Percentiles rank a stretch among this genome's conserved stretches.
phyloP scores from a whole-genome alignment of 352 stramenopile genomes.

The Phytophthora syringae region DNA sequence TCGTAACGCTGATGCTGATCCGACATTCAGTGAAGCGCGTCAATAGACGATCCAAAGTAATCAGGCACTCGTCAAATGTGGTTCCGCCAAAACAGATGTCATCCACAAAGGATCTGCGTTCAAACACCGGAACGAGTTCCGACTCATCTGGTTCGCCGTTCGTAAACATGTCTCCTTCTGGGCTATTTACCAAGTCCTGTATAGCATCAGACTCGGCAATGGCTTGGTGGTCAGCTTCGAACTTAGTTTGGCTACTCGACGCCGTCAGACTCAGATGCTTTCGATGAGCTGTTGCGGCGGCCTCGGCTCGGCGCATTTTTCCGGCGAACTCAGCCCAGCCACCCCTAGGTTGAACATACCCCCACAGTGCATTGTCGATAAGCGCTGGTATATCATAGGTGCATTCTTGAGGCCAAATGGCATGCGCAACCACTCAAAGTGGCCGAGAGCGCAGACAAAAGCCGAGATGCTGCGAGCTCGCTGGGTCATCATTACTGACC shows the following conservation, averaged over 20 bases:
- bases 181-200: background rate
- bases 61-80: background rate
- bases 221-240: background rate
- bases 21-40: slow-evolving; percentile 1
- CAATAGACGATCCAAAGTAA: background rate
- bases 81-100: slow-evolving; percentile 2
- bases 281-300: background rate
- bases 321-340: background rate
- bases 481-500: slow-evolving; percentile 5
- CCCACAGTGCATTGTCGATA: slow-evolving; percentile 5
- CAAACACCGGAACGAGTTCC: background rate
- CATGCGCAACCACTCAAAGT: background rate
- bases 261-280: background rate
- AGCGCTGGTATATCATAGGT: background rate
- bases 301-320: background rate
- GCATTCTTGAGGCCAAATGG: background rate
- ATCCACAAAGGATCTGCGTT: slow-evolving; percentile 1
- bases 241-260: background rate
- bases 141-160: background rate
- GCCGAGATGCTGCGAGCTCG: background rate
- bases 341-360: background rate
- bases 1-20: slow-evolving; percentile 2
- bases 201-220: background rate
- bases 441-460: background rate
- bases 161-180: slow-evolving; percentile 1